A percentile compares a stretch with the other conserved stretches of the same genome.
Conservation (phyloP, 352 stramenopile genomes). For the Phytopythium oedochilum region DNA sequence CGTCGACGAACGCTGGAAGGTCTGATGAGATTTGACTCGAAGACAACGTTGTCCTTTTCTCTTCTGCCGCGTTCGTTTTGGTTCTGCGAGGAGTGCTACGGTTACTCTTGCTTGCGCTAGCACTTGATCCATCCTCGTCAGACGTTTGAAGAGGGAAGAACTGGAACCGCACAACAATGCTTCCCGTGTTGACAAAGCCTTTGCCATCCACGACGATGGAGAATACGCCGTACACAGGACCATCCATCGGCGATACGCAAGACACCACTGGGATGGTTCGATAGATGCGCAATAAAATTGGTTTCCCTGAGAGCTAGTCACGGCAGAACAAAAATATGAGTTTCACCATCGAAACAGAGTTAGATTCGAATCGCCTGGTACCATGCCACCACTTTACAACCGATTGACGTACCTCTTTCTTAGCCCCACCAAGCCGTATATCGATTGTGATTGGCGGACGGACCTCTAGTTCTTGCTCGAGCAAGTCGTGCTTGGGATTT, state of each 20-base stretch:
- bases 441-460: slow-evolving; percentile 43
- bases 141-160: slow-evolving; percentile 18
- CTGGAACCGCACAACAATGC: slow-evolving; percentile 61
- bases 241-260: slow-evolving; percentile 55
- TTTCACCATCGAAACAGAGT: too few relatives aligned
- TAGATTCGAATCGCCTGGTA: too few relatives aligned
- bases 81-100: background rate
- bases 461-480: background rate
- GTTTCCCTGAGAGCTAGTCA: slow-evolving; percentile 11
- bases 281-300: slow-evolving; percentile 54
- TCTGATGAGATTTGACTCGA: background rate
- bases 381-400: background rate
- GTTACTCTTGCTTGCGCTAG: background rate
- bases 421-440: slow-evolving; percentile 50
- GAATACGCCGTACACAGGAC: slow-evolving; percentile 71
- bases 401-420: slow-evolving; percentile 34
- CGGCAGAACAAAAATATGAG: background rate
- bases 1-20: slow-evolving; percentile 9
- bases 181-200: slow-evolving; percentile 58
- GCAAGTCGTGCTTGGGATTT: background rate
- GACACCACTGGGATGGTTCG: slow-evolving; percentile 28
- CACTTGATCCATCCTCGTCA: slow-evolving; percentile 7
- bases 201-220: slow-evolving; percentile 50
- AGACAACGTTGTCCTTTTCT: background rate
- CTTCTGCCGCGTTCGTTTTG: slow-evolving; percentile 1